Evolutionary conservation across 495 filamentous ascomycete genomes (phyloP).

Genomic region (Tricharina praecox): DNA sequence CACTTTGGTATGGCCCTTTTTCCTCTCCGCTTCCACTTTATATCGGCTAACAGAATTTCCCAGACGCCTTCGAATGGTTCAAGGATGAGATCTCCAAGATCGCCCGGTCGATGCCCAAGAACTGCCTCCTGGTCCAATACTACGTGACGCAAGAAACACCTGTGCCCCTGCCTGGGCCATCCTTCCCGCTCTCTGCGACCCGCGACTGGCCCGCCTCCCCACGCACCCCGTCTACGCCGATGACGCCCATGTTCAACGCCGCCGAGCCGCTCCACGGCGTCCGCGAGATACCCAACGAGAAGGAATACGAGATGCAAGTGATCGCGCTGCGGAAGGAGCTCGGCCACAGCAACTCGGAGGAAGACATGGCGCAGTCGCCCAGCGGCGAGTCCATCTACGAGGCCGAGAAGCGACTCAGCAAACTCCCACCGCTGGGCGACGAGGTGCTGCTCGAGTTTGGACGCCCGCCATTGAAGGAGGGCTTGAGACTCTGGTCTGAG

Average conservation of each 20-base stretch:
- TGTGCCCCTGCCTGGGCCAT: slow-evolving; percentile 14
- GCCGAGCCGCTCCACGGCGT: slow-evolving; percentile 13
- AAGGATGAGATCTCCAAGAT: slow-evolving; percentile 74
- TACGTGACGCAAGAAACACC: slow-evolving; percentile 50
- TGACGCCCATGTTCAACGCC: slow-evolving; percentile 10
- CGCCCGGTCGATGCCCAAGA: slow-evolving; percentile 71
- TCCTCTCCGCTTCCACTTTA: not conserved
- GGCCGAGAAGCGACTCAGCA: not conserved
- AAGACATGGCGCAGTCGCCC: too few species aligned
- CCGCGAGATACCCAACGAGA: slow-evolving; percentile 36
- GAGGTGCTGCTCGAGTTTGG: slow-evolving; percentile 70
- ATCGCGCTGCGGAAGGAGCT: slow-evolving; percentile 15
- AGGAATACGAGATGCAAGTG: slow-evolving; percentile 24
- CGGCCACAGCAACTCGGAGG: too few species aligned
- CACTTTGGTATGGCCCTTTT: slow-evolving; percentile 32
- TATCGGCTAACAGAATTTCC: slow-evolving; percentile 15
- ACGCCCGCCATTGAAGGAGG: slow-evolving; percentile 70
- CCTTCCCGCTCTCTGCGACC: slow-evolving; percentile 24
- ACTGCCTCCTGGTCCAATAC: slow-evolving; percentile 78
- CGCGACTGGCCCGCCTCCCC: slow-evolving; percentile 18
- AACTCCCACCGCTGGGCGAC: slow-evolving; percentile 23
- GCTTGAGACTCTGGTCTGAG: slow-evolving; percentile 62
- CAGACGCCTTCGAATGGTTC: slow-evolving; percentile 96
- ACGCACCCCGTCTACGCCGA: slow-evolving; percentile 15
- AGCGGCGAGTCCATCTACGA: not conserved